Conservation (phyloP, 2,329 filamentous ascomycete species). For the Sodiomyces alkalinus region DNA sequence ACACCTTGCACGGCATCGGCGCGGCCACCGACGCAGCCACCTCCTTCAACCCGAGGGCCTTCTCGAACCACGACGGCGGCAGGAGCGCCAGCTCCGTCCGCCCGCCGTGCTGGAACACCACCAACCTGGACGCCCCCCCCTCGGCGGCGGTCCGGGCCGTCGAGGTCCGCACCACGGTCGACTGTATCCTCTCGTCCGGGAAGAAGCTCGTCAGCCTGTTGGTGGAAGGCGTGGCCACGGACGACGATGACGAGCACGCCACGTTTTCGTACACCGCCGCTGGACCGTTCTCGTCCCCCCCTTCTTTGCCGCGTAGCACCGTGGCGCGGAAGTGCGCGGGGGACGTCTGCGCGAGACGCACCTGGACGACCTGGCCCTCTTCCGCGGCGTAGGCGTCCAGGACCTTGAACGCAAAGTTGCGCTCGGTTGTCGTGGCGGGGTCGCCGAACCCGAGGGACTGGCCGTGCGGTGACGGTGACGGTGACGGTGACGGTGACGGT, state of each 20-base stretch:
- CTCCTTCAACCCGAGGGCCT: slow-evolving; percentile 73
- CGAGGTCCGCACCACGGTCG: slow-evolving; percentile 47
- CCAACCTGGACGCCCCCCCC: slow-evolving; percentile 45
- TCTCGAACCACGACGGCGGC: slow-evolving; percentile 67
- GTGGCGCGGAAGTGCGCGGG: slow-evolving; percentile 29
- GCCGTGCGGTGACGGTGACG: no score
- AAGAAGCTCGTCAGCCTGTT: slow-evolving; percentile 56
- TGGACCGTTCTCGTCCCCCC: no score
- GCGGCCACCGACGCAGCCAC: slow-evolving; percentile 69
- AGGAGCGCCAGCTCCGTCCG: slow-evolving; percentile 44
- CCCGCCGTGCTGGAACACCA: slow-evolving; percentile 58
- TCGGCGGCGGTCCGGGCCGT: slow-evolving; percentile 28
- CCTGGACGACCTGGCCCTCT: slow-evolving; percentile 45
- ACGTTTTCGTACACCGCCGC: slow-evolving; percentile 21
- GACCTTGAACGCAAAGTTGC: slow-evolving; percentile 36
- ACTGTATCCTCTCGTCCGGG: slow-evolving; percentile 62
- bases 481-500: no score
- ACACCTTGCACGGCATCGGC: slow-evolving; percentile 94
- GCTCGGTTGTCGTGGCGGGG: slow-evolving; percentile 22
- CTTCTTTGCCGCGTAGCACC: slow-evolving; percentile 24
- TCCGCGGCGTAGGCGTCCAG: slow-evolving; percentile 48
- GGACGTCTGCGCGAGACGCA: slow-evolving; percentile 31
- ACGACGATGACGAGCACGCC: slow-evolving; percentile 3
- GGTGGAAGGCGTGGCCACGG: slow-evolving; percentile 23
- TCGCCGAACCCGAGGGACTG: slow-evolving; percentile 39